A percentile compares a stretch with the other conserved stretches of the same genome.
These are phyloP conservation scores for Colletotrichum noveboracense DNA, from an alignment of 2,329 filamentous ascomycete species.

Conservation along the genomic window DNA sequence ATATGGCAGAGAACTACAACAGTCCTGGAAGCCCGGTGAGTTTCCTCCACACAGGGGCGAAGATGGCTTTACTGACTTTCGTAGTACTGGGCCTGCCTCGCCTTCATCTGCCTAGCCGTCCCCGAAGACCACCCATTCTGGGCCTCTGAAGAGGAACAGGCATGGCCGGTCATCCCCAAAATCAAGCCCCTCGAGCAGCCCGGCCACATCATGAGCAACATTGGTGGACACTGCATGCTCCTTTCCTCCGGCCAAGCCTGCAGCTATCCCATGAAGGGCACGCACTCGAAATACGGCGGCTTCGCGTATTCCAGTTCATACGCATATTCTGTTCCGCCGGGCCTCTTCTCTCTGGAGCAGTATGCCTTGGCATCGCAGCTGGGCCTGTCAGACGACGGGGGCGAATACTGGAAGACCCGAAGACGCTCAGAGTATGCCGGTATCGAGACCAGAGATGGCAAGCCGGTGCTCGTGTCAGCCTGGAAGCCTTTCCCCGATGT, in stretches of 20 bases:
- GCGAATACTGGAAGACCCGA: constrained; percentile 81
- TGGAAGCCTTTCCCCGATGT: constrained; percentile 78
- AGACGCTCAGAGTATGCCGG: constrained; percentile 68
- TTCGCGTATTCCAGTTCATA: constrained; percentile 81
- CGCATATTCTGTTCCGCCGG: constrained; percentile 78
- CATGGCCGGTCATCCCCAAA: constrained; percentile 59
- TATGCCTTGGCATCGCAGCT: constrained; percentile 78
- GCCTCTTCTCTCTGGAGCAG: constrained; percentile 77
- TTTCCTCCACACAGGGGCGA: neutral
- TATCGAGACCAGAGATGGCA: constrained; percentile 60
- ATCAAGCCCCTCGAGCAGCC: constrained; percentile 69
- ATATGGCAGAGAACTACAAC: constrained; percentile 85
- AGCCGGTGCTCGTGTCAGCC: constrained; percentile 67
- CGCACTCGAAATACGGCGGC: constrained; percentile 80
- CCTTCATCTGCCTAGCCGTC: constrained; percentile 76
- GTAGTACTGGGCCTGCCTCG: constrained; percentile 80
- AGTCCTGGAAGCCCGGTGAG: constrained; percentile 69
- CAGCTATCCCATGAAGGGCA: constrained; percentile 81
- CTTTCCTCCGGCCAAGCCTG: constrained; percentile 81
- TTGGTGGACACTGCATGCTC: constrained; percentile 78
- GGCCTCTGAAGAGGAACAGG: constrained; percentile 69
- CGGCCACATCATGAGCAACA: constrained; percentile 73
- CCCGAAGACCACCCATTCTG: constrained; percentile 77
- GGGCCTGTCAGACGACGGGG: constrained; percentile 77
- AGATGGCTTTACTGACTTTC: constrained; percentile 11